Percentiles rank a stretch among this genome's conserved stretches.
phyloP scores from a whole-genome alignment of 768 basidiomycete genomes.

The Tricholoma bakamatsutake region DNA sequence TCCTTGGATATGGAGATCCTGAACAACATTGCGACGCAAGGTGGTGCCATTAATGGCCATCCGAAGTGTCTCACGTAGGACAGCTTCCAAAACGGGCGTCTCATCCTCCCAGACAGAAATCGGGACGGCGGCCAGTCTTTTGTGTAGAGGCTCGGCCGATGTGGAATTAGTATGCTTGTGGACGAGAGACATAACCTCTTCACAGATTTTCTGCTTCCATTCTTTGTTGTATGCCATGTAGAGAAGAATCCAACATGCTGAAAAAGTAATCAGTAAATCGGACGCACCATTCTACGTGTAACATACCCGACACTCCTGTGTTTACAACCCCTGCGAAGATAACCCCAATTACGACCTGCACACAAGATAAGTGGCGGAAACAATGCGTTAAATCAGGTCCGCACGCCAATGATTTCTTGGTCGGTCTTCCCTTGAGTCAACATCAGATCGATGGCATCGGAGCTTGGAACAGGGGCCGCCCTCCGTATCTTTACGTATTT shows the following conservation, averaged over 20 bases:
- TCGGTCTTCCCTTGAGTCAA: slow-evolving; percentile 24
- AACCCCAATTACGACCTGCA: slow-evolving; percentile 27
- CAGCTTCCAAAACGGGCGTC: slow-evolving; percentile 30
- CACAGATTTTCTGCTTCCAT: slow-evolving; percentile 27
- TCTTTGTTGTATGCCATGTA: slow-evolving; percentile 26
- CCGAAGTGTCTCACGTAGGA: slow-evolving; percentile 35
- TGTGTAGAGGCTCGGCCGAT: slow-evolving; percentile 25
- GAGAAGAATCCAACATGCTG: slow-evolving; percentile 34
- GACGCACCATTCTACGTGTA: neutral
- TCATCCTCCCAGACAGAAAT: slow-evolving; percentile 35
- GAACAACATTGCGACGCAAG: slow-evolving; percentile 29
- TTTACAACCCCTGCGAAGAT: slow-evolving; percentile 33
- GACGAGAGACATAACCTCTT: slow-evolving; percentile 27
- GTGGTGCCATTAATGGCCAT: slow-evolving; percentile 22
- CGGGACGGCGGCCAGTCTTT: slow-evolving; percentile 29
- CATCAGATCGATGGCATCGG: slow-evolving; percentile 31
- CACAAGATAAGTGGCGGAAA: neutral
- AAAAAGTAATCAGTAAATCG: neutral
- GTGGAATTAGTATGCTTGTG: slow-evolving; percentile 19
- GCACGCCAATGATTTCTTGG: slow-evolving; percentile 16
- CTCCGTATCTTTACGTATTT: slow-evolving; percentile 23
- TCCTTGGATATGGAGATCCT: slow-evolving; percentile 12
- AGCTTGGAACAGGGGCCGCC: slow-evolving; percentile 16
- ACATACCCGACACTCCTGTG: slow-evolving; percentile 8
- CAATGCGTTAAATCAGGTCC: neutral